A percentile compares a stretch with the other conserved stretches of the same genome.
phyloP scores from a whole-genome alignment of 73 alveolate genomes.

The Blepharisma stoltei region DNA sequence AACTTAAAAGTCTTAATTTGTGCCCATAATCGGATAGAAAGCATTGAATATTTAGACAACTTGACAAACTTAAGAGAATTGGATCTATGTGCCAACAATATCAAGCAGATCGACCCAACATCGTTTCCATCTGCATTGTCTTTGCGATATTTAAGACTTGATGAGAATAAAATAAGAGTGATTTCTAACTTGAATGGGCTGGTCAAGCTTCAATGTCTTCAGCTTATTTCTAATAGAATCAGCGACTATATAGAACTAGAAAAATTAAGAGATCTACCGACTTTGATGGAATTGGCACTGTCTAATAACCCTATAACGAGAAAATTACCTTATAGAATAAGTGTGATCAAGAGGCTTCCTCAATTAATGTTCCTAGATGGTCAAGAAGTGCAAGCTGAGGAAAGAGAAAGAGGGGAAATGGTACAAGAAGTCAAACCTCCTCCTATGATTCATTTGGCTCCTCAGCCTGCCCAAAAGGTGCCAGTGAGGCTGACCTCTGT shows the following conservation, averaged over 20 bases:
- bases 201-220: slow-evolving; percentile 55
- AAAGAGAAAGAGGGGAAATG: slow-evolving; percentile 7
- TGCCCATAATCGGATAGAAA: slow-evolving; percentile 67
- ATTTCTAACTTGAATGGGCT: slow-evolving; percentile 57
- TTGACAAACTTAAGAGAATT: slow-evolving; percentile 61
- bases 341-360: slow-evolving; percentile 65
- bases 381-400: slow-evolving; percentile 38
- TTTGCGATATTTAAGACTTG: slow-evolving; percentile 58
- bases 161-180: slow-evolving; percentile 69
- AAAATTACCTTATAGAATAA: slow-evolving; percentile 67
- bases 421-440: slow-evolving; percentile 38
- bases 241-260: slow-evolving; percentile 78
- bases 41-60: slow-evolving; percentile 65
- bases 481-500: slow-evolving; percentile 60
- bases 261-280: slow-evolving; percentile 47
- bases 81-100: slow-evolving; percentile 62
- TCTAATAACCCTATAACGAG: slow-evolving; percentile 66
- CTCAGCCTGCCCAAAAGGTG: slow-evolving; percentile 46
- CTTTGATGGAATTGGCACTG: slow-evolving; percentile 60
- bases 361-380: slow-evolving; percentile 61
- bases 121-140: slow-evolving; percentile 44
- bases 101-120: slow-evolving; percentile 61
- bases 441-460: slow-evolving; percentile 56
- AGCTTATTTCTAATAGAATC: slow-evolving; percentile 61
- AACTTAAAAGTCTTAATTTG: slow-evolving; percentile 66